Evolutionary conservation across 306 rosid species (phyloP).

Genomic region (Ormosia semicastrata): DNA sequence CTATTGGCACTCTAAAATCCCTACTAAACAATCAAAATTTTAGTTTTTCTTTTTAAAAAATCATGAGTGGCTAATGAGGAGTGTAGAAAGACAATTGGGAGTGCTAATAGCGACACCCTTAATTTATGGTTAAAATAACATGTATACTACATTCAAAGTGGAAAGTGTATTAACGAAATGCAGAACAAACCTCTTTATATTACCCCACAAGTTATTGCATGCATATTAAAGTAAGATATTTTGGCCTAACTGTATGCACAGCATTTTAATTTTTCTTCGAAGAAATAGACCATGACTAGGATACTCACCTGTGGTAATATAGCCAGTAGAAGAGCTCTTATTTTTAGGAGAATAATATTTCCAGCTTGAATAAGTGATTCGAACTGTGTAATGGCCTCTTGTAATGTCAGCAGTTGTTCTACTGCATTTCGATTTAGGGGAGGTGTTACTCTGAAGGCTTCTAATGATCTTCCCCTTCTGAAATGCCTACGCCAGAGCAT

Average conservation of each 20-base stretch:
- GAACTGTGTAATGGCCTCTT: constrained; percentile 76
- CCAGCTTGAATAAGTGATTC: constrained; percentile 79
- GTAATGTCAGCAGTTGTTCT: constrained; percentile 83
- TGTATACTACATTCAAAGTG: constrained; percentile 8
- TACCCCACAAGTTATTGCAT: constrained; percentile 4
- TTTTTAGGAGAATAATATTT: constrained; percentile 79
- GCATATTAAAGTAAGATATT: neutral
- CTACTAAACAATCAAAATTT: too few species aligned
- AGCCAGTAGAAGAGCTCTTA: constrained; percentile 86
- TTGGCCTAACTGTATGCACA: constrained; percentile 7
- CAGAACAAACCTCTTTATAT: neutral
- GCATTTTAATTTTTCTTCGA: neutral
- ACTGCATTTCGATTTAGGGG: constrained; percentile 81
- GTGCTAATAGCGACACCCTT: neutral
- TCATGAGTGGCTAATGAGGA: too few species aligned
- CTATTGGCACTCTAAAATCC: too few species aligned
- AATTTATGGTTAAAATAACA: constrained; percentile 2
- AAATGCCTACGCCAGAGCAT: constrained; percentile 78
- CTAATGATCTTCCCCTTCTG: constrained; percentile 53
- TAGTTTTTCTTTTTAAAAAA: too few species aligned
- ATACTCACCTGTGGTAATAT: constrained; percentile 74
- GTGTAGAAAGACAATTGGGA: too few species aligned
- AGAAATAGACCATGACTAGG: constrained; percentile 7
- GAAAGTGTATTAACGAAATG: constrained; percentile 8
- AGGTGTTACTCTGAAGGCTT: constrained; percentile 61